A percentile compares a stretch with the other conserved stretches of the same genome.
Evolutionary conservation across 345 rosid genomes (phyloP).

Genomic region (Eucalyptus regnans): DNA sequence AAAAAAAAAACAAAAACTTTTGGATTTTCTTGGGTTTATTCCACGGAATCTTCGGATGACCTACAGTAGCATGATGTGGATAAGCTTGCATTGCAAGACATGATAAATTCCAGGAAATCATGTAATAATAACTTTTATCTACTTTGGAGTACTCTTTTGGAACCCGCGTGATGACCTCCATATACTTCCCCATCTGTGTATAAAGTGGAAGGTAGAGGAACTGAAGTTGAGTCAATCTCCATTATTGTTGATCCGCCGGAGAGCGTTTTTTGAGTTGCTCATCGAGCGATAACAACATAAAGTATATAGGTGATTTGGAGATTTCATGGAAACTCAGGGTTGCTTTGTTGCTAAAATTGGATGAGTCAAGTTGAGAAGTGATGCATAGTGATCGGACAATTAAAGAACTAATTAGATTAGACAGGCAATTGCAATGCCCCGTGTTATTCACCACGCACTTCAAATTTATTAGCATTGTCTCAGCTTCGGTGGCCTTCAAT

Average conservation of each 20-base stretch:
- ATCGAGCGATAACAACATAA: background rate
- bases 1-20: background rate
- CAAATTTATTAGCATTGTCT: background rate
- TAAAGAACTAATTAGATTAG: background rate
- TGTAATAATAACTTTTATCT: background rate
- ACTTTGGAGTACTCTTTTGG: background rate
- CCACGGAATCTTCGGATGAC: background rate
- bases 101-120: background rate
- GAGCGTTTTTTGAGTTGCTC: background rate
- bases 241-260: background rate
- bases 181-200: background rate
- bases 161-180: background rate
- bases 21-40: background rate
- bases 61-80: background rate
- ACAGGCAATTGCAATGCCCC: background rate
- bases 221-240: background rate
- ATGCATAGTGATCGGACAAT: background rate
- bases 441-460: background rate
- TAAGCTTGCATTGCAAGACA: background rate
- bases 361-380: background rate
- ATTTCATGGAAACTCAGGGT: background rate
- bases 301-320: background rate
- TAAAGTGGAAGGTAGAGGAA: background rate
- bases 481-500: background rate
- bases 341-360: background rate